Conservation (phyloP, 2,329 filamentous ascomycete genomes). For the Coleophoma crateriformis region DNA sequence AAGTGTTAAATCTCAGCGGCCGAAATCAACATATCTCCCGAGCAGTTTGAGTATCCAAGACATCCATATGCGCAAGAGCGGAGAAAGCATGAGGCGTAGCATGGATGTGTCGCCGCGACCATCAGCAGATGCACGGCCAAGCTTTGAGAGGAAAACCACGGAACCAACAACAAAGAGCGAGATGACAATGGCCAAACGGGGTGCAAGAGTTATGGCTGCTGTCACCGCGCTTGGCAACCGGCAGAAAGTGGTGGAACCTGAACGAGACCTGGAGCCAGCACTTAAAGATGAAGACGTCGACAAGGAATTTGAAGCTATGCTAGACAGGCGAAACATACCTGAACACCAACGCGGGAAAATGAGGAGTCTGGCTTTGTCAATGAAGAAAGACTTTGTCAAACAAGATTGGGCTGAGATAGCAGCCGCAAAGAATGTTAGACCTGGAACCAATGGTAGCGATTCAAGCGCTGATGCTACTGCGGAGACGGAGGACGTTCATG, state of each 20-base stretch:
- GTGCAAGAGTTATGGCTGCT: slow-evolving; percentile 55
- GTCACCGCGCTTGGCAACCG: slow-evolving; percentile 58
- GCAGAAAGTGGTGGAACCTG: slow-evolving; percentile 29
- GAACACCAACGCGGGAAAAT: slow-evolving; percentile 94
- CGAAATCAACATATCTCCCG: slow-evolving; percentile 25
- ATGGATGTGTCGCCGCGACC: slow-evolving; percentile 16
- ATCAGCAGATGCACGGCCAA: slow-evolving; percentile 17
- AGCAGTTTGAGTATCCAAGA: slow-evolving; percentile 27
- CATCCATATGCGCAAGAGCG: slow-evolving; percentile 21
- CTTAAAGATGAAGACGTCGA: slow-evolving; percentile 50
- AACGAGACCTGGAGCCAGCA: slow-evolving; percentile 3
- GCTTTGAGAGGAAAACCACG: slow-evolving; percentile 18
- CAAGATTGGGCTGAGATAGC: slow-evolving; percentile 75
- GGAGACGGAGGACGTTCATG: slow-evolving; percentile 25
- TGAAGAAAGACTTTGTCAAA: slow-evolving; percentile 93
- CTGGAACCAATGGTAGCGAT: slow-evolving; percentile 33
- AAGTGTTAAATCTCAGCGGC: slow-evolving; percentile 17
- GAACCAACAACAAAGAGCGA: slow-evolving; percentile 18
- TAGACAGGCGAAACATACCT: slow-evolving; percentile 88
- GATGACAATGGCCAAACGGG: slow-evolving; percentile 35
- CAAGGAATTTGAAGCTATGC: slow-evolving; percentile 52
- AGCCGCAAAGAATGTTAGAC: slow-evolving; percentile 39
- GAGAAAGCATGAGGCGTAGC: slow-evolving; percentile 19
- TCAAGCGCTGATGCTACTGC: slow-evolving; percentile 31
- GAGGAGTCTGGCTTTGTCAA: slow-evolving; percentile 78